Percentiles rank a stretch among this genome's conserved stretches.
Conservation (phyloP, 768 basidiomycete genomes). For the Amanita polypyramis region DNA sequence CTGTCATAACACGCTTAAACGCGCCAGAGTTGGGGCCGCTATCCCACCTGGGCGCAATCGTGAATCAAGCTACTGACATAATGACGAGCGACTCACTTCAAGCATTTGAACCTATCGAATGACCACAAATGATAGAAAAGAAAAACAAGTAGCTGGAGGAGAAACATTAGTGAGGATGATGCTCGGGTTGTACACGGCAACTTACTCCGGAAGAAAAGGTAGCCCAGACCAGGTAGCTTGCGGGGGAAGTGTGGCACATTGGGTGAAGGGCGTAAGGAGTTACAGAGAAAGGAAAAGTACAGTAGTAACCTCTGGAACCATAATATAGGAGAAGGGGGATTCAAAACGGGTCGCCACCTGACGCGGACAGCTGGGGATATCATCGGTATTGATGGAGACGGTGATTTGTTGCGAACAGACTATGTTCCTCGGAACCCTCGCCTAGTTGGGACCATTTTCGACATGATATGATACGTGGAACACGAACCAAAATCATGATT, state of each 20-base stretch:
- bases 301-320: too few species aligned
- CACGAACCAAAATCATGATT: too few species aligned
- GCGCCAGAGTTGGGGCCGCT: conserved; percentile 56
- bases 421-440: too few species aligned
- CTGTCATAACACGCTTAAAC: conserved; percentile 83
- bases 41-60: conserved; percentile 45
- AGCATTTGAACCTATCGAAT: conserved; percentile 68
- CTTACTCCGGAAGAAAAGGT: conserved; percentile 41
- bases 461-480: background rate
- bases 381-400: too few species aligned
- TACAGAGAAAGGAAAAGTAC: conserved; percentile 13
- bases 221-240: conserved; percentile 55
- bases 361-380: too few species aligned
- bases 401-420: too few species aligned
- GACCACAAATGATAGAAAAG: conserved; percentile 70
- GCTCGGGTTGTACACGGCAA: conserved; percentile 1
- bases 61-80: background rate
- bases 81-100: conserved; percentile 33
- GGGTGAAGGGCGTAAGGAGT: conserved; percentile 11
- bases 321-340: background rate
- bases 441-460: too few species aligned
- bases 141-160: conserved; percentile 43
- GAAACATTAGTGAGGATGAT: background rate
- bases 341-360: too few species aligned
- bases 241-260: conserved; percentile 59